These are phyloP conservation scores for Carallia brachiata DNA, from an alignment of 345 rosid species.

Conservation along the genomic window DNA sequence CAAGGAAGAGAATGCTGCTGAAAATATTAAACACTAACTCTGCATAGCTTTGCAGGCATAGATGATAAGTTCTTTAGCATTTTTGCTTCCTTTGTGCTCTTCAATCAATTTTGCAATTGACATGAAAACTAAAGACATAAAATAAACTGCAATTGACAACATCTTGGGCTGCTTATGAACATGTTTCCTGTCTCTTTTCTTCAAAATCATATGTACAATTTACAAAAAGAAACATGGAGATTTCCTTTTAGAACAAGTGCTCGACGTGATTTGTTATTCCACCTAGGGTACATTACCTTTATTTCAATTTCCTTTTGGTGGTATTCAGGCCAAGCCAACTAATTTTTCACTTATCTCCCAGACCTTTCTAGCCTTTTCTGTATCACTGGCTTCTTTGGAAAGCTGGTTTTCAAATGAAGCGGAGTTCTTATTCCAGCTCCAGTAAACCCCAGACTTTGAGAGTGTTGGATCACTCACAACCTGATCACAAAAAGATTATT, in stretches of 20 bases:
- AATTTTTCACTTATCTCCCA: slow-evolving; percentile 96
- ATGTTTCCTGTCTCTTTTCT: no score
- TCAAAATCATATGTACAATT: no score
- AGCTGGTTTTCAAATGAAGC: slow-evolving; percentile 91
- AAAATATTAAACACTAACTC: slow-evolving; percentile 37
- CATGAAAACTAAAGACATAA: no score
- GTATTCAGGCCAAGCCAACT: slow-evolving; percentile 67
- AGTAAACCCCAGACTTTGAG: slow-evolving; percentile 85
- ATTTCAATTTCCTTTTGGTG: neutral
- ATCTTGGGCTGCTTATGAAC: no score
- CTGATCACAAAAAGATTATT: slow-evolving; percentile 34
- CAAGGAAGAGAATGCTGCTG: slow-evolving; percentile 73
- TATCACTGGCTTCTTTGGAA: slow-evolving; percentile 84
- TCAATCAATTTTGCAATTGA: no score
- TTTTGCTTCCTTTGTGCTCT: no score
- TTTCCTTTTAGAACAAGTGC: no score
- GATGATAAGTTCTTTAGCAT: neutral
- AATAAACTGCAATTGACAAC: no score
- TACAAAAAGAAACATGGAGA: no score
- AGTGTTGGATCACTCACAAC: slow-evolving; percentile 77
- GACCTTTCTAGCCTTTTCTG: slow-evolving; percentile 73
- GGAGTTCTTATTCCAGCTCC: slow-evolving; percentile 96
- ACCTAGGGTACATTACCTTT: no score
- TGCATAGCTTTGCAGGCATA: neutral
- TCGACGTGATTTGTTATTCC: no score